Percentiles rank a stretch among this genome's conserved stretches.
phyloP scores from a whole-genome alignment of 179 eudicot species.

The Heliamphora ciliata region DNA sequence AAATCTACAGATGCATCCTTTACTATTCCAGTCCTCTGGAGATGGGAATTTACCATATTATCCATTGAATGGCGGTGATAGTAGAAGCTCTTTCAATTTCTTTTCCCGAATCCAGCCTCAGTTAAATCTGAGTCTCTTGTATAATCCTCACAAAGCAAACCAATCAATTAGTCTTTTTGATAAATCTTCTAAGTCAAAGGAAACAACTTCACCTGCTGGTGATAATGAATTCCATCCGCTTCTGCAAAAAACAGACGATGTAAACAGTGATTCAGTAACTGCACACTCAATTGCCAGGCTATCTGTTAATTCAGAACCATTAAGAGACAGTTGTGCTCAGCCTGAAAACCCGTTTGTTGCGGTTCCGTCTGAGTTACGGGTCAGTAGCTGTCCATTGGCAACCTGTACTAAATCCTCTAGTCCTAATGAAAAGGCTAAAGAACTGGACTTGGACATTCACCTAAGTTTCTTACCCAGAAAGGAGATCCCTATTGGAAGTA shows the following conservation, averaged over 20 bases:
- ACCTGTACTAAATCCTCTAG: constrained; percentile 26
- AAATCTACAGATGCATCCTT: constrained; percentile 88
- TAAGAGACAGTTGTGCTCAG: constrained; percentile 30
- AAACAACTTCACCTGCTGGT: constrained; percentile 28
- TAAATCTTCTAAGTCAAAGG: constrained; percentile 34
- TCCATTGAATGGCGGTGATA: constrained; percentile 32
- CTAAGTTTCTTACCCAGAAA: constrained; percentile 44
- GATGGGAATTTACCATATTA: constrained; percentile 50
- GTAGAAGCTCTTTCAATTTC: constrained; percentile 54
- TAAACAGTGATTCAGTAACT: constrained; percentile 20
- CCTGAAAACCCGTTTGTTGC: constrained; percentile 24
- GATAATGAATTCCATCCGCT: constrained; percentile 82
- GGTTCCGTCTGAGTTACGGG: constrained; percentile 18
- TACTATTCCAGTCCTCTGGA: constrained; percentile 60
- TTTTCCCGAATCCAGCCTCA: constrained; percentile 55
- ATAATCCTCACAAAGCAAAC: constrained; percentile 31
- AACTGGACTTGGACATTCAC: constrained; percentile 71
- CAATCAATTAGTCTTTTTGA: constrained; percentile 27
- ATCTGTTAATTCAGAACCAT: constrained; percentile 37
- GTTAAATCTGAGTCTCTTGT: constrained; percentile 44
- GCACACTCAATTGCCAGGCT: constrained; percentile 27
- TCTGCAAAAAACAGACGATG: constrained; percentile 52
- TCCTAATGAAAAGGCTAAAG: constrained; percentile 36
- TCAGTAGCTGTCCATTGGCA: constrained; percentile 23
- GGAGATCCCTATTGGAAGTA: constrained; percentile 27